These are phyloP conservation scores for Wallacemonas sp. DNA, from an alignment of 208 protist genomes.

Conservation along the genomic window DNA sequence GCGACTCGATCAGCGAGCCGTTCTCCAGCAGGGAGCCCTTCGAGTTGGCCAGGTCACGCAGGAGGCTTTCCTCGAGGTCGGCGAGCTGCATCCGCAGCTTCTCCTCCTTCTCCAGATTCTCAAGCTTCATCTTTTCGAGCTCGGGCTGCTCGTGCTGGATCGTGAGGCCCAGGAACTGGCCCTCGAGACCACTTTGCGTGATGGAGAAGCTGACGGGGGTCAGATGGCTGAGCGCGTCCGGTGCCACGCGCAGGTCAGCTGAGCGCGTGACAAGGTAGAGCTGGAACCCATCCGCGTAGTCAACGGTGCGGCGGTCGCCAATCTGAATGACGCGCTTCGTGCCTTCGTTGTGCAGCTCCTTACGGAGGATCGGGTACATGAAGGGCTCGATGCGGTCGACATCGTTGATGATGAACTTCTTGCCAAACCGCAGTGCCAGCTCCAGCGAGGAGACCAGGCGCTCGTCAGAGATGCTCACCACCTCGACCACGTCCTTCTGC, in stretches of 20 bases:
- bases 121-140: constrained; percentile 94
- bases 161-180: constrained; percentile 96
- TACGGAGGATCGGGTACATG: constrained; percentile 94
- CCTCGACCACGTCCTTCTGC: constrained; percentile 75
- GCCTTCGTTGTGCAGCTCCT: constrained; percentile 90
- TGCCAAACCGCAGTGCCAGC: constrained; percentile 98
- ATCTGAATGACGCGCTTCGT: constrained; percentile 94
- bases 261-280: constrained; percentile 95
- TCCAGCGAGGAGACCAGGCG: constrained; percentile 95
- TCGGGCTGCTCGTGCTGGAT: constrained; percentile 98
- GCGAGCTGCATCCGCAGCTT: constrained; percentile 94
- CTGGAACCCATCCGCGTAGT: constrained; percentile 97
- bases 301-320: constrained; percentile 96
- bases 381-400: constrained; percentile 96
- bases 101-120: constrained; percentile 95
- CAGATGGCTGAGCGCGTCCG: constrained; percentile 92
- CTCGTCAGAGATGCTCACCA: constrained; percentile 91
- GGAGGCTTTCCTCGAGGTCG: constrained; percentile 92
- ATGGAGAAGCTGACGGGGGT: constrained; percentile 97
- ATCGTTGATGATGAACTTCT: constrained; percentile 97
- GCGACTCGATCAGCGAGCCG: constrained; percentile 91
- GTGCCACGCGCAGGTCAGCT: constrained; percentile 85
- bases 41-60: constrained; percentile 92
- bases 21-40: constrained; percentile 97
- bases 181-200: constrained; percentile 96